Evolutionary conservation across 805 yeast genomes (phyloP), one percentile per base, ranked within the genome.

Genomic region (Myxozyma nipponensis): DNA sequence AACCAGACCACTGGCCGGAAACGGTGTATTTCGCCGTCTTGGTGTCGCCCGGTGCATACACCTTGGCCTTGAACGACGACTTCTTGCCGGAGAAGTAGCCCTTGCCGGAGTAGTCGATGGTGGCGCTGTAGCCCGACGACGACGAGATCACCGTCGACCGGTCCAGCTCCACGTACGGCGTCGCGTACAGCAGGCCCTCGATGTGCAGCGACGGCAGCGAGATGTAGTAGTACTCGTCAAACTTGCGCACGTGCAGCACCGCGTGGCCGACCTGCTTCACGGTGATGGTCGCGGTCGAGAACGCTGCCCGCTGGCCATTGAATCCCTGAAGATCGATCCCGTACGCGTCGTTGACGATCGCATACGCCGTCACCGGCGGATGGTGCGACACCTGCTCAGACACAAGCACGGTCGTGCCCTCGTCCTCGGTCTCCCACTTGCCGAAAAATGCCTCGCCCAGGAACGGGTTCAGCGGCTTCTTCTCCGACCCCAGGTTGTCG

Each of bases 341-440:
- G 66, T 83, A 76, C 62, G 80, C 78, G 56, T 82, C 85, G 66
- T 89, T 89, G 63, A 78, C 72, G 49, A 93, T 78, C 39, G 89
- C 79, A 66, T 89, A 93, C 4, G 93, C 97, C n/a, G 98, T 90
- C 32, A 86, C 83, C 23, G 98, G 98, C 17, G 98, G 98, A 68
- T 93, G 98, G 71, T 93, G 98, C 55, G 90, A 82, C 13, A 93
- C 97, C 70, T 93, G 98, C 69, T 93, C 98, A 57, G 90, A 80
- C 47, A 88, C 71, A 64, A 91, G 73, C 10, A 81, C 69, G 23
- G 96, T 86, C 55, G 86, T 95, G 38, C 95, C 96, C 15, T 78
- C 68, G 47, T 70, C 73, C 9, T 72, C 68, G 15, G 63, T 56
- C 24, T 78, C 65, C 95, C 97, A 89, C 63, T 84, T 82, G 42